Conservation (phyloP, 805 yeast genomes). For the Yarrowia sp. region DNA sequence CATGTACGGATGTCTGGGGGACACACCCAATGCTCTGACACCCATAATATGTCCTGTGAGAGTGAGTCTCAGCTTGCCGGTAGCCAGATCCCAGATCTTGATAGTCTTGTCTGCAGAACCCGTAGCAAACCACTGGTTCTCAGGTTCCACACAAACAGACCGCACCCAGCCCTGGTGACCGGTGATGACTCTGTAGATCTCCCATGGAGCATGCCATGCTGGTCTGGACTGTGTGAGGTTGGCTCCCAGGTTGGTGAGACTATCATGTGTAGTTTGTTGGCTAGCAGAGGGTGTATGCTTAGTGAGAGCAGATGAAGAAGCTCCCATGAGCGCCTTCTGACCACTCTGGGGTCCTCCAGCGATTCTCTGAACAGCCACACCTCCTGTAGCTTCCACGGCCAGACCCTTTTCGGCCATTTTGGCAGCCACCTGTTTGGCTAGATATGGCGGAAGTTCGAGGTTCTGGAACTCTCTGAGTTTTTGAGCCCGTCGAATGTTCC, state of each 20-base stretch:
- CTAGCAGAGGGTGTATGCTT: background rate
- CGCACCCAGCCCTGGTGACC: slow-evolving; percentile 97
- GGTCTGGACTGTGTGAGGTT: slow-evolving; percentile 43
- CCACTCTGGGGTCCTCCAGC: slow-evolving; percentile 21
- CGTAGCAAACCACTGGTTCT: slow-evolving; percentile 88
- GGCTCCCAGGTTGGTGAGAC: slow-evolving; percentile 35
- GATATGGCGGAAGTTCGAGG: slow-evolving; percentile 36
- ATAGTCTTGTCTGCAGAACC: slow-evolving; percentile 90
- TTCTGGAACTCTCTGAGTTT: slow-evolving; percentile 34
- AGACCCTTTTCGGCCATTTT: slow-evolving; percentile 39
- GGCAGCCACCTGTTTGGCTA: slow-evolving; percentile 38
- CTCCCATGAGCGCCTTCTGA: slow-evolving; percentile 17
- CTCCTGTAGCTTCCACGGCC: slow-evolving; percentile 32
- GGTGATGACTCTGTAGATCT: slow-evolving; percentile 70
- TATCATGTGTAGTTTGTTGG: slow-evolving; percentile 17
- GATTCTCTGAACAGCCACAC: slow-evolving; percentile 23
- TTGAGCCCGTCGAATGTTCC: slow-evolving; percentile 26
- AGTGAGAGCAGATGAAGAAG: slow-evolving; percentile 18
- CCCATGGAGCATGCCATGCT: slow-evolving; percentile 70
- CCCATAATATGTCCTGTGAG: slow-evolving; percentile 92
- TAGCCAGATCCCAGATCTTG: slow-evolving; percentile 87
- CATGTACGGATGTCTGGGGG: slow-evolving; percentile 81
- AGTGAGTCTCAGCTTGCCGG: slow-evolving; percentile 71
- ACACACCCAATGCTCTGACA: slow-evolving; percentile 76
- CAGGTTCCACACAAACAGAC: slow-evolving; percentile 81